Conservation (phyloP, 371 early-diverging fungal species). For the Actinomortierella ambigua region DNA sequence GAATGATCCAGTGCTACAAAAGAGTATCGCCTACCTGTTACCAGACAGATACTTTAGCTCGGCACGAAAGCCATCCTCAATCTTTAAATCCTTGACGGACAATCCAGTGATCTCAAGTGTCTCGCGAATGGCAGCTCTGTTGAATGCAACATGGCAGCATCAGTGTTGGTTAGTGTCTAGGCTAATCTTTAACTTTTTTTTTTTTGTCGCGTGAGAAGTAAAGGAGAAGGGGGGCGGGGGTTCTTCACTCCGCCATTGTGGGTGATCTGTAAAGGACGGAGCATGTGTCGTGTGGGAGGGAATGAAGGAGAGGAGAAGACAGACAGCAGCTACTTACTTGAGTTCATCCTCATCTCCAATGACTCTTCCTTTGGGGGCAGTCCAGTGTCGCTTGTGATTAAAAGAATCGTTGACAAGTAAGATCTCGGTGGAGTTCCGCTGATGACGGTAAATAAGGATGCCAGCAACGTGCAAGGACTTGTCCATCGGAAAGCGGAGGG, state of each 20-base stretch:
- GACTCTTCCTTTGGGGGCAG: slow-evolving; percentile 82
- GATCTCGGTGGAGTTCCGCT: slow-evolving; percentile 75
- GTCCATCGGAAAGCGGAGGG: slow-evolving; percentile 37
- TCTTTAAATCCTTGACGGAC: slow-evolving; percentile 68
- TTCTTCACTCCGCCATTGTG: neutral
- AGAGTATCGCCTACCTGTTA: slow-evolving; percentile 54
- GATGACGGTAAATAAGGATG: slow-evolving; percentile 78
- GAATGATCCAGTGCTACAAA: neutral
- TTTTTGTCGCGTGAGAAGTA: neutral
- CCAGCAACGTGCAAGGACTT: slow-evolving; percentile 63
- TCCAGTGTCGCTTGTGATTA: slow-evolving; percentile 84
- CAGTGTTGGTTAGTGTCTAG: neutral
- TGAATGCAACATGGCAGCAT: neutral
- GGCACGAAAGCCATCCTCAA: slow-evolving; percentile 78
- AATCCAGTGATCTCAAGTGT: slow-evolving; percentile 77
- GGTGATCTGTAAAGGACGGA: no score
- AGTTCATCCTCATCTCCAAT: slow-evolving; percentile 82
- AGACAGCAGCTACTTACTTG: slow-evolving; percentile 60
- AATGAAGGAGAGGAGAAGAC: neutral
- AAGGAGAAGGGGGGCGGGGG: neutral
- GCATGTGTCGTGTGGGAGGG: no score
- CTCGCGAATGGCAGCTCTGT: slow-evolving; percentile 81
- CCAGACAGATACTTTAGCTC: slow-evolving; percentile 84
- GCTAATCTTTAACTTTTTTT: no score
- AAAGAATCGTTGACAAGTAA: slow-evolving; percentile 85